Conservation (phyloP, 768 basidiomycete species). For the Leccinellum rugosiceps region DNA sequence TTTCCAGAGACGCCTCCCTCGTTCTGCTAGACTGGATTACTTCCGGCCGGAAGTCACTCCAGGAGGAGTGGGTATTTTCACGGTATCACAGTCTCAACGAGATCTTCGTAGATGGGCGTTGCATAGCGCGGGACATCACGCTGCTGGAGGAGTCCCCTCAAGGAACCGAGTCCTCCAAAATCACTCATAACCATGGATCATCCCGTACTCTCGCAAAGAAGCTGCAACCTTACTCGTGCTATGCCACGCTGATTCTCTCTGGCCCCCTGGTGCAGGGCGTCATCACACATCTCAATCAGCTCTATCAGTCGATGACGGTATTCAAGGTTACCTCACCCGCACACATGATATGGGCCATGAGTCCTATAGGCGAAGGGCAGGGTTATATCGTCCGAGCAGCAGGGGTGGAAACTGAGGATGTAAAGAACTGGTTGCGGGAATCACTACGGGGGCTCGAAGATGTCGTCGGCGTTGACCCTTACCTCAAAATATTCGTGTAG, state of each 20-base stretch:
- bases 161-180: slow-evolving; percentile 5
- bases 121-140: slow-evolving; percentile 74
- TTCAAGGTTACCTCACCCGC: slow-evolving; percentile 53
- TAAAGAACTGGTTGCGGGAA: slow-evolving; percentile 65
- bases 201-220: slow-evolving; percentile 53
- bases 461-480: slow-evolving; percentile 61
- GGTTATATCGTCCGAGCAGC: slow-evolving; percentile 70
- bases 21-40: slow-evolving; percentile 91
- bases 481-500: slow-evolving; percentile 57
- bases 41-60: slow-evolving; percentile 75
- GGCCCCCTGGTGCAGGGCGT: slow-evolving; percentile 59
- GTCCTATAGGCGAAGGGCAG: slow-evolving; percentile 44
- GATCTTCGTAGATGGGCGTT: slow-evolving; percentile 59
- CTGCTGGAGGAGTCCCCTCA: slow-evolving; percentile 55
- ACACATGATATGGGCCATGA: slow-evolving; percentile 81
- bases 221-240: slow-evolving; percentile 83
- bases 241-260: slow-evolving; percentile 79
- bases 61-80: slow-evolving; percentile 89
- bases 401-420: slow-evolving; percentile 71
- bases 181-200: slow-evolving; percentile 24
- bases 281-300: slow-evolving; percentile 43
- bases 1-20: slow-evolving; percentile 58
- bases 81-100: slow-evolving; percentile 86
- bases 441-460: slow-evolving; percentile 49
- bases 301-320: slow-evolving; percentile 57